Evolutionary conservation across 306 rosid genomes (phyloP).

Genomic region (Fagus sylvatica): DNA sequence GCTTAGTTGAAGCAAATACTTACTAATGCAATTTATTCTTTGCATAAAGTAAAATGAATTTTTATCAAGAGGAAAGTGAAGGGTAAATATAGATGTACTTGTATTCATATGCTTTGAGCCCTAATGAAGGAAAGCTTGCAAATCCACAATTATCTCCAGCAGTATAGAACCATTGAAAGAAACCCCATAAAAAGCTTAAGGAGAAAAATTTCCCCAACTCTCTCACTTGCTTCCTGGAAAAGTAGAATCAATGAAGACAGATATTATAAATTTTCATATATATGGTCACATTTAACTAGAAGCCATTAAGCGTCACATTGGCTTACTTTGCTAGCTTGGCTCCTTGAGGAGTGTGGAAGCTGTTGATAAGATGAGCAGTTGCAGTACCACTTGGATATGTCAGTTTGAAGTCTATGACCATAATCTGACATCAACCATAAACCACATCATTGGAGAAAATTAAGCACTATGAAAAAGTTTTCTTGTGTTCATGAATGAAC

Average conservation of each 20-base stretch:
- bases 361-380: slow-evolving; percentile 61
- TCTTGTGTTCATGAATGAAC: background rate
- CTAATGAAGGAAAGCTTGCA: background rate
- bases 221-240: slow-evolving; percentile 17
- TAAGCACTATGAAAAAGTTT: background rate
- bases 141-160: background rate
- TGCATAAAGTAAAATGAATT: background rate
- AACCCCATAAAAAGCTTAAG: slow-evolving; percentile 6
- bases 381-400: slow-evolving; percentile 73
- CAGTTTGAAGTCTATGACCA: slow-evolving; percentile 53
- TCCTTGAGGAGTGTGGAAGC: slow-evolving; percentile 56
- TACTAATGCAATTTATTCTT: background rate
- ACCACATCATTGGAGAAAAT: background rate
- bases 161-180: slow-evolving; percentile 9
- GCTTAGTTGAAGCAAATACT: background rate
- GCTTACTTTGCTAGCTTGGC: background rate
- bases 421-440: slow-evolving; percentile 35
- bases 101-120: slow-evolving; percentile 1
- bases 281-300: background rate
- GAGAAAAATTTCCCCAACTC: slow-evolving; percentile 1
- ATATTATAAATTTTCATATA: background rate
- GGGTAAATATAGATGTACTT: background rate
- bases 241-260: background rate
- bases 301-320: background rate
- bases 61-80: background rate